Conservation (phyloP, 2,329 filamentous ascomycete species). For the Coniochaeta hoffmannii region DNA sequence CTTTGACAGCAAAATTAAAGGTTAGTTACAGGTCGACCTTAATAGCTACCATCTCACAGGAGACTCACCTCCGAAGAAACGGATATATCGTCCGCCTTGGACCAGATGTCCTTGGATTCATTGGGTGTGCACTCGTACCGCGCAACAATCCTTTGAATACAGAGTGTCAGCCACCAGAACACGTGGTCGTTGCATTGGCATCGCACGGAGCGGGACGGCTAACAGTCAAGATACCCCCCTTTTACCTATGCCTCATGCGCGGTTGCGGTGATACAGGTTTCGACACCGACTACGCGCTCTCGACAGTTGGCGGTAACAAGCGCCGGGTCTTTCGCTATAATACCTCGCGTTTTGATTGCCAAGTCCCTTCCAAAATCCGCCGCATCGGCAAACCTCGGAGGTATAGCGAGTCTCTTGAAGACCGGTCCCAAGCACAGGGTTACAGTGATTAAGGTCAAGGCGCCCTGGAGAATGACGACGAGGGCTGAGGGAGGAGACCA, state of each 20-base stretch:
- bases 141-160: background rate
- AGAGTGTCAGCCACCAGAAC: background rate
- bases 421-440: background rate
- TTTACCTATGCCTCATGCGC: background rate
- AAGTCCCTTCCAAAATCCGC: background rate
- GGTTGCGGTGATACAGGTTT: background rate
- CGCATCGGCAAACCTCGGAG: background rate
- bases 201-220: background rate
- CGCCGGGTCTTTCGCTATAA: background rate
- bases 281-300: background rate
- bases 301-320: background rate
- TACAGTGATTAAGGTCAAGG: background rate
- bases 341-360: background rate
- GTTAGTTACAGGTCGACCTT: background rate
- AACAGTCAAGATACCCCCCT: background rate
- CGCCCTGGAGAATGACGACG: background rate
- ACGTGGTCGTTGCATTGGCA: background rate
- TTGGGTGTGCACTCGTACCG: background rate
- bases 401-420: background rate
- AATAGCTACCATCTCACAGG: background rate
- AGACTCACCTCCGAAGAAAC: background rate
- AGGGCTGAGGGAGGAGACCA: background rate
- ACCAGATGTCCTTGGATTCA: background rate
- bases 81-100: background rate
- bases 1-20: too few relatives aligned